A percentile compares a stretch with the other conserved stretches of the same genome.
Evolutionary conservation across 179 eudicot genomes (phyloP).

Genomic region (Patellifolia procumbens): DNA sequence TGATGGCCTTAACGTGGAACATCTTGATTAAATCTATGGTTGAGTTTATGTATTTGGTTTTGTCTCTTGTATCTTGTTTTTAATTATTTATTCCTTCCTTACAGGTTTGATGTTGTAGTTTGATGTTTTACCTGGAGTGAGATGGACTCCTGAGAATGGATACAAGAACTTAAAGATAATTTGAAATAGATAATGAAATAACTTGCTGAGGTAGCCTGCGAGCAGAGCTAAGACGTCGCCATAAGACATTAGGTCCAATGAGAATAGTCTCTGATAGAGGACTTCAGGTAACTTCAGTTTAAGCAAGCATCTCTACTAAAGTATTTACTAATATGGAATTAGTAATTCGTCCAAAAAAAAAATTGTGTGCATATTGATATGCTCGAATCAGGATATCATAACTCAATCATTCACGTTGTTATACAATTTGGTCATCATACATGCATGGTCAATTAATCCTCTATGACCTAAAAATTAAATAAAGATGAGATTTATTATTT

Average conservation of each 20-base stretch:
- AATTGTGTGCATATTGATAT: background rate
- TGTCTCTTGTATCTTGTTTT: background rate
- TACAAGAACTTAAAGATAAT: conserved; percentile 80
- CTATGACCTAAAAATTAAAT: background rate
- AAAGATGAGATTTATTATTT: background rate
- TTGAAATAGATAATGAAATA: conserved; percentile 89
- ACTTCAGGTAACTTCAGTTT: conserved; percentile 57
- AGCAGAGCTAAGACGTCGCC: conserved; percentile 76
- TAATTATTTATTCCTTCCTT: conserved; percentile 10
- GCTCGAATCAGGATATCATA: background rate
- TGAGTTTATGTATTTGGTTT: background rate
- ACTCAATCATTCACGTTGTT: background rate
- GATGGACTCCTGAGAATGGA: conserved; percentile 81
- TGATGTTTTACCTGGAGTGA: conserved; percentile 82
- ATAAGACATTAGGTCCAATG: conserved; percentile 66
- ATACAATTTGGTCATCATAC: background rate
- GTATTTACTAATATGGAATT: background rate
- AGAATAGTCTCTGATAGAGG: conserved; percentile 87
- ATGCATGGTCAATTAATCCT: background rate
- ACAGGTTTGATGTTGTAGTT: conserved; percentile 84
- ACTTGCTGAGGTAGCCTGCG: conserved; percentile 71
- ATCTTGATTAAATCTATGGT: background rate
- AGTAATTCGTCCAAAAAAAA: background rate
- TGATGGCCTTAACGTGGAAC: background rate
- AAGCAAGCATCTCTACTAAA: background rate